Conservation (phyloP, 2,329 filamentous ascomycete genomes). For the Fusarium aywerte region DNA sequence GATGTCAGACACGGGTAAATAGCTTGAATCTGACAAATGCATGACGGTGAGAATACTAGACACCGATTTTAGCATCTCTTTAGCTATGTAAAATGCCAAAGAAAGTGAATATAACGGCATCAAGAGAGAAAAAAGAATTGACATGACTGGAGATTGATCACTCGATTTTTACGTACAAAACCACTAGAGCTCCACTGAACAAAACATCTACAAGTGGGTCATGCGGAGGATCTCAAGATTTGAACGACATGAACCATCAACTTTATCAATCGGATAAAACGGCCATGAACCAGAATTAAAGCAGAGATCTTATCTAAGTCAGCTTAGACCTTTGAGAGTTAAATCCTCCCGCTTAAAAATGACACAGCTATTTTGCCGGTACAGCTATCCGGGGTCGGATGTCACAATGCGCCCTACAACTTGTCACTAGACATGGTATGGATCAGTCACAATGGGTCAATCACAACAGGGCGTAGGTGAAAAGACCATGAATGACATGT, state of each 20-base stretch:
- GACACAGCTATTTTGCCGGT: neutral
- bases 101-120: too few species aligned
- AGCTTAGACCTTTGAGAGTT: neutral
- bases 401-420: slow-evolving; percentile 34
- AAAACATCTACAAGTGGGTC: slow-evolving; percentile 31
- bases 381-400: slow-evolving; percentile 23
- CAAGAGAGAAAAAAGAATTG: too few species aligned
- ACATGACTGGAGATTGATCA: neutral
- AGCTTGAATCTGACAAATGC: slow-evolving; percentile 11
- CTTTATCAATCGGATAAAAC: slow-evolving; percentile 19
- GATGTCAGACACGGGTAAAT: slow-evolving; percentile 2
- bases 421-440: slow-evolving; percentile 31
- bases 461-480: slow-evolving; percentile 32
- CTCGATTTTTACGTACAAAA: slow-evolving; percentile 37
- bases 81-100: too few species aligned
- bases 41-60: neutral
- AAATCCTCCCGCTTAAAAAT: neutral
- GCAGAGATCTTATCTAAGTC: neutral
- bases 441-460: slow-evolving; percentile 34
- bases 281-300: neutral
- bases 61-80: neutral
- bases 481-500: neutral
- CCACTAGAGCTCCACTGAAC: slow-evolving; percentile 6
- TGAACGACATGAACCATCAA: neutral
- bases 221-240: slow-evolving; percentile 4